These are phyloP conservation scores for Triticum dicoccoides DNA, from an alignment of 176 grass and related monocot species.

Conservation along the genomic window DNA sequence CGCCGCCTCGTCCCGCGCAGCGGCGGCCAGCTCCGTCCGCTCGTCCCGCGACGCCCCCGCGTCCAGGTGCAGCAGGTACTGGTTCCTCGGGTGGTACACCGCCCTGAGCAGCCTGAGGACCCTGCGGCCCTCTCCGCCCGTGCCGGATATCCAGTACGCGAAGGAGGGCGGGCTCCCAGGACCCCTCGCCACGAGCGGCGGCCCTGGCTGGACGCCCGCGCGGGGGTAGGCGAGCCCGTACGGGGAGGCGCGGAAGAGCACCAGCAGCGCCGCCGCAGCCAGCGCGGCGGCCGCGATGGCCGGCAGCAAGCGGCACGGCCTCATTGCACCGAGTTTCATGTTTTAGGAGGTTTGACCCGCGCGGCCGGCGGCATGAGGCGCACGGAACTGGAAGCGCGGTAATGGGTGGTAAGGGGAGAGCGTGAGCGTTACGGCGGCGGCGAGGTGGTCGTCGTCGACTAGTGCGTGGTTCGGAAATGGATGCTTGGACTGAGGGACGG, in stretches of 20 bases:
- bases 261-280: not conserved
- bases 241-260: not conserved
- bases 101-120: conserved; percentile 44
- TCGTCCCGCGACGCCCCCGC: conserved; percentile 29
- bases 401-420: no score
- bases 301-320: not conserved
- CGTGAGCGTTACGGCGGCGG: not conserved
- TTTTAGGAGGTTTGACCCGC: not conserved
- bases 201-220: not conserved
- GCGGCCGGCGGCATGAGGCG: not conserved
- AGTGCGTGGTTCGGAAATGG: not conserved
- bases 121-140: conserved; percentile 34
- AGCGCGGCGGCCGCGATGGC: conserved; percentile 18
- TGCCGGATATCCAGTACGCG: conserved; percentile 71
- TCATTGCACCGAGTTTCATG: not conserved
- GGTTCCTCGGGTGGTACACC: conserved; percentile 61
- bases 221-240: not conserved
- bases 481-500: not conserved
- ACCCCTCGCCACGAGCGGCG: not conserved
- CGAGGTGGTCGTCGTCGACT: not conserved
- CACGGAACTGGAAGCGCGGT: not conserved
- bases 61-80: conserved; percentile 62
- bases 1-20: not conserved
- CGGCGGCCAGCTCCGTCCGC: conserved; percentile 17
- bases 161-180: conserved; percentile 22